Evolutionary conservation across 768 basidiomycete genomes (phyloP).

Genomic region (Gymnopilus junonius): DNA sequence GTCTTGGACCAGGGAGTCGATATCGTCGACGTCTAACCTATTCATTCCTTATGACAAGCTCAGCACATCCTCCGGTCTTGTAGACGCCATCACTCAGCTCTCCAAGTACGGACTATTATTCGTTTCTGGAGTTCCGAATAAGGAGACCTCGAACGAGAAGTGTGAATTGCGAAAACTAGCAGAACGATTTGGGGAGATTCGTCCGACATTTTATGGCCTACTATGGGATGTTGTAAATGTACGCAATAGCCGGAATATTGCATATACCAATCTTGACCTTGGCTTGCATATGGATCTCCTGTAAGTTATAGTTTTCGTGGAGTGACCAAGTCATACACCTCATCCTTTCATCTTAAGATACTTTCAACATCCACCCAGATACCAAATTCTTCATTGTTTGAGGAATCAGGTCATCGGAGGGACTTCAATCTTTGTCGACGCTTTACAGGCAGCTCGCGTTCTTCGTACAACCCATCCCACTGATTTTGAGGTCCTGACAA

Average conservation of each 20-base stretch:
- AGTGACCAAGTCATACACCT: neutral
- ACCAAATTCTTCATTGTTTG: conserved; percentile 91
- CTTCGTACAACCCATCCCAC: conserved; percentile 51
- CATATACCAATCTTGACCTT: conserved; percentile 90
- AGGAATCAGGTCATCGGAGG: conserved; percentile 86
- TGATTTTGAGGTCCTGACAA: conserved; percentile 61
- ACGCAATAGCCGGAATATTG: conserved; percentile 82
- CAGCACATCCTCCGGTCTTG: conserved; percentile 47
- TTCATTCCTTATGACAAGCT: conserved; percentile 61
- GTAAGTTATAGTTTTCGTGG: conserved; percentile 50
- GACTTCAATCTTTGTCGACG: conserved; percentile 85
- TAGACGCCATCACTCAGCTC: conserved; percentile 70
- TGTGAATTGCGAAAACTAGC: conserved; percentile 77
- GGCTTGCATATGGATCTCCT: conserved; percentile 92
- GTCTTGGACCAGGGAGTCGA: conserved; percentile 50
- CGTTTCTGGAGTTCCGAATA: conserved; percentile 68
- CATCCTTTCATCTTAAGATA: conserved; percentile 55
- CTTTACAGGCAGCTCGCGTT: conserved; percentile 61
- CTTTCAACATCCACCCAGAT: conserved; percentile 88
- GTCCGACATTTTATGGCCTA: conserved; percentile 88
- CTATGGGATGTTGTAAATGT: conserved; percentile 88
- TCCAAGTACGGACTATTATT: conserved; percentile 75
- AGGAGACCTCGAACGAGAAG: conserved; percentile 56
- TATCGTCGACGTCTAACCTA: conserved; percentile 45
- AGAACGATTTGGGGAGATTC: conserved; percentile 71